Evolutionary conservation across 129 eudicot genomes (phyloP).

Genomic region (Centaurea solstitialis): DNA sequence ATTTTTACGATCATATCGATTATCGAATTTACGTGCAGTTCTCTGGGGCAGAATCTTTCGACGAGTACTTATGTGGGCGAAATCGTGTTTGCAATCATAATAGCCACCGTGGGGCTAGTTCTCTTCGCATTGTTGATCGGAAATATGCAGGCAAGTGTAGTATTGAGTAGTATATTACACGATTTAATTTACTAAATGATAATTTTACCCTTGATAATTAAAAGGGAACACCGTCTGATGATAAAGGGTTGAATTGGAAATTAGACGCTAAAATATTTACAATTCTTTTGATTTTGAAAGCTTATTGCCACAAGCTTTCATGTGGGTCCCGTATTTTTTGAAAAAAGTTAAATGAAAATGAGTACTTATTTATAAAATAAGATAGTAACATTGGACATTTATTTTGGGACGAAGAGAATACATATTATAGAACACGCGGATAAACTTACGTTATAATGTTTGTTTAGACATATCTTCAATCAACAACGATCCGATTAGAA

Average conservation of each 20-base stretch:
- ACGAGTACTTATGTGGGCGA: constrained; percentile 80
- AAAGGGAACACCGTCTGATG: too few species aligned
- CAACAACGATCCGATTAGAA: constrained; percentile 84
- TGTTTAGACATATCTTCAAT: constrained; percentile 80
- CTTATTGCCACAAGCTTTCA: too few species aligned
- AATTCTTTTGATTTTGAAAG: too few species aligned
- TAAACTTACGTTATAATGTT: background rate
- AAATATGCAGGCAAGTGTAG: constrained; percentile 72
- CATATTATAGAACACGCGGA: background rate
- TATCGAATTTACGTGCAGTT: constrained; percentile 39
- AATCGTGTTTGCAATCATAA: constrained; percentile 63
- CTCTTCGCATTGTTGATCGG: constrained; percentile 95
- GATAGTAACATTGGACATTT: background rate
- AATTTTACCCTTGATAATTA: too few species aligned
- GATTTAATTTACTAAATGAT: too few species aligned
- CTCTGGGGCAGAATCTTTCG: constrained; percentile 69
- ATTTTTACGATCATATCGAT: background rate
- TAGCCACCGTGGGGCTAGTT: constrained; percentile 74
- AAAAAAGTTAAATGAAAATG: too few species aligned
- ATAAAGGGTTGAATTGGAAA: too few species aligned
- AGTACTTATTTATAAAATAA: background rate
- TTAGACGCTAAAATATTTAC: too few species aligned
- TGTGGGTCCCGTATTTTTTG: background rate
- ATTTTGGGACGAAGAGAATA: too few species aligned
- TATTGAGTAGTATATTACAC: background rate